These are phyloP conservation scores for Penicillium subrubescens DNA, from an alignment of 495 filamentous ascomycete genomes.

Conservation along the genomic window DNA sequence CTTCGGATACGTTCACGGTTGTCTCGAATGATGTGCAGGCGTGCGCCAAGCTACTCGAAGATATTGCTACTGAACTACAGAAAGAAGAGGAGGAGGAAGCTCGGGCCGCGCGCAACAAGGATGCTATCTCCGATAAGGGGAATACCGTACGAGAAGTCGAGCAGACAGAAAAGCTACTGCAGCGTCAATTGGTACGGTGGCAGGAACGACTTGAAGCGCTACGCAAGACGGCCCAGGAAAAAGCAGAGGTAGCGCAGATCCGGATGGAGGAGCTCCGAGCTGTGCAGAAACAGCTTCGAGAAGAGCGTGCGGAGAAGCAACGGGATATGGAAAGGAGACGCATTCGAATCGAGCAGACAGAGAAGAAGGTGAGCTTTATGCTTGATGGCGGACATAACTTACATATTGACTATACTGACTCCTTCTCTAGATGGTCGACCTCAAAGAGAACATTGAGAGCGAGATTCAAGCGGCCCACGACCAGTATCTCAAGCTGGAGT, in stretches of 20 bases:
- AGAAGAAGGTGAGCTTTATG: slow-evolving; percentile 80
- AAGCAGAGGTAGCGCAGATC: slow-evolving; percentile 74
- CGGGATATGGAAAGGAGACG: slow-evolving; percentile 88
- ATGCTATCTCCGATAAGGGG: slow-evolving; percentile 82
- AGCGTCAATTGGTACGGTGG: slow-evolving; percentile 81
- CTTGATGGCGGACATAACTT: background rate
- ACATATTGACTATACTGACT: slow-evolving; percentile 14
- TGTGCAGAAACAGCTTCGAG: slow-evolving; percentile 76
- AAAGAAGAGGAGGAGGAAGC: slow-evolving; percentile 89
- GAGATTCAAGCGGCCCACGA: slow-evolving; percentile 86
- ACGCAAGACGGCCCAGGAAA: slow-evolving; percentile 74
- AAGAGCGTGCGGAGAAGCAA: slow-evolving; percentile 82
- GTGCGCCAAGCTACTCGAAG: slow-evolving; percentile 85
- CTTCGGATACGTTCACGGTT: slow-evolving; percentile 81
- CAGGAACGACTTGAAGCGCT: slow-evolving; percentile 82
- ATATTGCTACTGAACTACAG: slow-evolving; percentile 76
- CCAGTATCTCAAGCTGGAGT: slow-evolving; percentile 94
- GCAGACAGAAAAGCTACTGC: slow-evolving; percentile 77
- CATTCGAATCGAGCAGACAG: slow-evolving; percentile 93
- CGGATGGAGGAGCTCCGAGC: slow-evolving; percentile 88
- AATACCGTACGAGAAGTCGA: slow-evolving; percentile 91
- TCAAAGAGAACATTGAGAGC: slow-evolving; percentile 94
- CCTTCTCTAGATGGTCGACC: slow-evolving; percentile 78
- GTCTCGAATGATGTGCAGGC: slow-evolving; percentile 80
- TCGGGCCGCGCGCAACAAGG: slow-evolving; percentile 76